phyloP scores from a whole-genome alignment of 176 grass and related monocot genomes.

The Elaeis guineensis region DNA sequence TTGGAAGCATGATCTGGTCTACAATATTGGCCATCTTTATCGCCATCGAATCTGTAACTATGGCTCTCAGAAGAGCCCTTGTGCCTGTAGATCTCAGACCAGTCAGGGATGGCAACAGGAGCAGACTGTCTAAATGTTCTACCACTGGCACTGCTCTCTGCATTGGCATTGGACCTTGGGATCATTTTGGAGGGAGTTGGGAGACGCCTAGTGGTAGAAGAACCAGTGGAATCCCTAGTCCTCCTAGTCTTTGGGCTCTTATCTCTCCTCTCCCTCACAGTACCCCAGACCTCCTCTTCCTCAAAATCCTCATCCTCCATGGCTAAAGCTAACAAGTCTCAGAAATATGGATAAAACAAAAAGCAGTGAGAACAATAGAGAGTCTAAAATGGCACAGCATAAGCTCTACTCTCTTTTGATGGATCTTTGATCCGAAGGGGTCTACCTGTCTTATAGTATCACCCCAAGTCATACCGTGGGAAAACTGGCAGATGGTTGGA shows the following conservation, averaged over 20 bases:
- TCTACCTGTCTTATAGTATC: too few relatives aligned
- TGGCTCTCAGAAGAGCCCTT: too few relatives aligned
- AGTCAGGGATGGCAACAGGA: conserved; percentile 41
- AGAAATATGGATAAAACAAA: too few relatives aligned
- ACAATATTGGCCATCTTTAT: background rate
- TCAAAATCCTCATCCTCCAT: conserved; percentile 29
- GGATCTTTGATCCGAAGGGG: too few relatives aligned
- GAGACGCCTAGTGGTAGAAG: background rate
- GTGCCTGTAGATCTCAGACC: conserved; percentile 35
- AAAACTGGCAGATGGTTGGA: too few relatives aligned
- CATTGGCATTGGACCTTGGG: background rate
- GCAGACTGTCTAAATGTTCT: conserved; percentile 11
- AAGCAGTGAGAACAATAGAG: too few relatives aligned
- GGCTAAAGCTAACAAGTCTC: too few relatives aligned
- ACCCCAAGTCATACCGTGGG: too few relatives aligned
- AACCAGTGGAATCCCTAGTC: conserved; percentile 7
- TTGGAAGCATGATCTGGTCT: background rate
- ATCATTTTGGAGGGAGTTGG: conserved; percentile 14
- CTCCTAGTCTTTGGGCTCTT: conserved; percentile 1
- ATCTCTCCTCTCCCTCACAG: conserved; percentile 13
- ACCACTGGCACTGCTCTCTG: background rate
- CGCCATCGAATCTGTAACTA: background rate
- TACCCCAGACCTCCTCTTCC: conserved; percentile 42
- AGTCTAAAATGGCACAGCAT: too few relatives aligned
- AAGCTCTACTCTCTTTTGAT: too few relatives aligned